phyloP scores from a whole-genome alignment of 371 early-diverging fungal genomes.

The Lichtheimia corymbifera region DNA sequence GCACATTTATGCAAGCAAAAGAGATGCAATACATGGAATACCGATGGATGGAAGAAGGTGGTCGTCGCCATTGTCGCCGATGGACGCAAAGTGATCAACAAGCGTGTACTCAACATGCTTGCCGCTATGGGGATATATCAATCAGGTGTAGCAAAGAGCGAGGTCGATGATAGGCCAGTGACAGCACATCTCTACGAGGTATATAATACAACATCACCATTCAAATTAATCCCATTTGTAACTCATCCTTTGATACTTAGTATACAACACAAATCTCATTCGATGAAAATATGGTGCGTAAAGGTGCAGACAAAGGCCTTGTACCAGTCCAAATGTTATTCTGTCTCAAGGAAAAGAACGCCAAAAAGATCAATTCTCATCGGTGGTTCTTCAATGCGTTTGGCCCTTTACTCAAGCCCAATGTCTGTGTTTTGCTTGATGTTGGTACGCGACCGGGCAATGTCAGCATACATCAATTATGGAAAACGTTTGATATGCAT shows the following conservation, averaged over 20 bases:
- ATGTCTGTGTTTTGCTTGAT: conserved; percentile 78
- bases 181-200: conserved; percentile 84
- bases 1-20: conserved; percentile 69
- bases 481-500: conserved; percentile 69
- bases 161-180: conserved; percentile 62
- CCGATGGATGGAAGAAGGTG: conserved; percentile 82
- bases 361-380: conserved; percentile 88
- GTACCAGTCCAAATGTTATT: conserved; percentile 83
- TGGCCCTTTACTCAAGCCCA: conserved; percentile 66
- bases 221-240: background rate
- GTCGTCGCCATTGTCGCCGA: conserved; percentile 87
- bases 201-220: conserved; percentile 3
- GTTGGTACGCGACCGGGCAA: conserved; percentile 70
- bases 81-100: conserved; percentile 72
- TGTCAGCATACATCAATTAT: conserved; percentile 65
- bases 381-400: conserved; percentile 88
- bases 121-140: conserved; percentile 73
- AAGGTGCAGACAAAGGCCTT: conserved; percentile 55
- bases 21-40: conserved; percentile 65
- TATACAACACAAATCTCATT: conserved; percentile 74
- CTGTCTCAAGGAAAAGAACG: conserved; percentile 86
- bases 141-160: conserved; percentile 72
- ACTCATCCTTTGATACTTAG: conserved; percentile 14
- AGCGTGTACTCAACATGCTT: conserved; percentile 54
- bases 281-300: conserved; percentile 47